Percentiles rank a stretch among this genome's conserved stretches.
These are phyloP conservation scores for Nothopassalora personata DNA, from an alignment of 2,329 filamentous ascomycete genomes.

Conservation along the genomic window DNA sequence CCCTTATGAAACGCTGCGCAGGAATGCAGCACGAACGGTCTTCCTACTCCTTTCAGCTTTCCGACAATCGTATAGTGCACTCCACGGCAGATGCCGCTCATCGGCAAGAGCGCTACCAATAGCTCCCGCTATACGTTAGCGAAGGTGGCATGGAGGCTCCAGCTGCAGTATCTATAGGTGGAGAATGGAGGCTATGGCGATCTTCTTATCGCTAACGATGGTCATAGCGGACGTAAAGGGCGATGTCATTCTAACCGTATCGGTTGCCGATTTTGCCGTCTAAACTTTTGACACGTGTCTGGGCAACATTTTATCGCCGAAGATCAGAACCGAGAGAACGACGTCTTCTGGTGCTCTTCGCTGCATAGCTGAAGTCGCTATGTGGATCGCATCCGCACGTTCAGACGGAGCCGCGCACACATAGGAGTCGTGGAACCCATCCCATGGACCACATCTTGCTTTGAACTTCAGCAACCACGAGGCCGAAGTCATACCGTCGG, in stretches of 20 bases:
- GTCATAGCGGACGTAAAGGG: background rate
- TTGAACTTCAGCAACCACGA: background rate
- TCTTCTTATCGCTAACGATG: background rate
- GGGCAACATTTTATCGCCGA: background rate
- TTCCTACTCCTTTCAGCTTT: background rate
- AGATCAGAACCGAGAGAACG: background rate
- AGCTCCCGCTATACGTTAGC: background rate
- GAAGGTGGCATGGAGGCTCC: background rate
- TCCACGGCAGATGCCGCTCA: background rate
- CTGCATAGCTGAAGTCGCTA: background rate
- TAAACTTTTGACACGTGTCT: too few relatives aligned
- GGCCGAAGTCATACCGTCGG: background rate
- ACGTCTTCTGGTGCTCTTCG: background rate
- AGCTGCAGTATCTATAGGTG: background rate
- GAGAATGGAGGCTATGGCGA: background rate
- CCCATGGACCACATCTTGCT: background rate
- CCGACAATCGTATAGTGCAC: background rate
- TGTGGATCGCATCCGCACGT: background rate
- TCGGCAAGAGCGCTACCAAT: slow-evolving; percentile 3
- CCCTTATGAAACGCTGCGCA: background rate
- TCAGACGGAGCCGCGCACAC: background rate
- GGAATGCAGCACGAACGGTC: background rate
- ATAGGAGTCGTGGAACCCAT: background rate
- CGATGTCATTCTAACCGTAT: too few relatives aligned
- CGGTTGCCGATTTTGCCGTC: too few relatives aligned